phyloP scores from a whole-genome alignment of 352 stramenopile genomes.

The Phytophthora lateralis region DNA sequence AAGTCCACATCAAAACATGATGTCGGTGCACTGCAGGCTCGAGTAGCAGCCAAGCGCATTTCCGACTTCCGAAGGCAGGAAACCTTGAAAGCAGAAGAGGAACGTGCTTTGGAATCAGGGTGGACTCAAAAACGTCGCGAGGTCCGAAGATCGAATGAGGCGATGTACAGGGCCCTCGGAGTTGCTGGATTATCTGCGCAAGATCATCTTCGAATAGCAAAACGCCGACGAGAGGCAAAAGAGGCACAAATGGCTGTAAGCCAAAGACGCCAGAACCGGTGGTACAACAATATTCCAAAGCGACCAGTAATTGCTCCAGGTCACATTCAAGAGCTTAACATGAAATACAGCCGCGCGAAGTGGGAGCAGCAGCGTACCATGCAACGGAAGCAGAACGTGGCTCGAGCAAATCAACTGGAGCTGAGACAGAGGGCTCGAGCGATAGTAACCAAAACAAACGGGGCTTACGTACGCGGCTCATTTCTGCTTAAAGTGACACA shows the following conservation, averaged over 20 bases:
- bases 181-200: slow-evolving; percentile 41
- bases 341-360: slow-evolving; percentile 5
- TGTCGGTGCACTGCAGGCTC: slow-evolving; percentile 23
- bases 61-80: slow-evolving; percentile 15
- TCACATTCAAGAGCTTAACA: slow-evolving; percentile 29
- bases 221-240: slow-evolving; percentile 21
- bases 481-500: slow-evolving; percentile 42
- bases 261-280: slow-evolving; percentile 38
- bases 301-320: slow-evolving; percentile 9
- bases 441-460: slow-evolving; percentile 29
- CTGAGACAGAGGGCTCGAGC: slow-evolving; percentile 34
- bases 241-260: slow-evolving; percentile 15
- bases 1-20: slow-evolving; percentile 2
- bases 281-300: slow-evolving; percentile 37
- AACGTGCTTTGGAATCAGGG: slow-evolving; percentile 12
- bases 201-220: slow-evolving; percentile 40
- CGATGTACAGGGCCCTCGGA: slow-evolving; percentile 45
- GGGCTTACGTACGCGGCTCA: slow-evolving; percentile 48
- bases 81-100: slow-evolving; percentile 11
- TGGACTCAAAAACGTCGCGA: slow-evolving; percentile 32
- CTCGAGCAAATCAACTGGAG: slow-evolving; percentile 21
- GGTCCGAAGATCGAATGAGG: slow-evolving; percentile 43
- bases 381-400: slow-evolving; percentile 7
- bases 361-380: slow-evolving; percentile 3
- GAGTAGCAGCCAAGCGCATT: slow-evolving; percentile 26